Conservation (phyloP, 148 eudicot species). For the Arctostaphylos glauca region DNA sequence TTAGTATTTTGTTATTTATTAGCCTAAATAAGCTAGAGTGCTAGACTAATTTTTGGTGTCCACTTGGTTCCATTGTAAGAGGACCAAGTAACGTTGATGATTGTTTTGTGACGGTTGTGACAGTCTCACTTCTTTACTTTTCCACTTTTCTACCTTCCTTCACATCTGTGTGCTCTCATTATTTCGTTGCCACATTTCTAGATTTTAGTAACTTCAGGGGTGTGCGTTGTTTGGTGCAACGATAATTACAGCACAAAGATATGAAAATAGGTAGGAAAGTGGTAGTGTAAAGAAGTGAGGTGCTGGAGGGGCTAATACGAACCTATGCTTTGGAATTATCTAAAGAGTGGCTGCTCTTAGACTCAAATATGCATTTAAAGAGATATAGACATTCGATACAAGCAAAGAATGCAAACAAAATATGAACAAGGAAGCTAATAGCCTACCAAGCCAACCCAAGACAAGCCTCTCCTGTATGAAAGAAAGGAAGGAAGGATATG, state of each 20-base stretch:
- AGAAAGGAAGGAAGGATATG: not conserved
- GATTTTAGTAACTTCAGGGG: not conserved
- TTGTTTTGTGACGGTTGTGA: not conserved
- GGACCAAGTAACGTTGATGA: not conserved
- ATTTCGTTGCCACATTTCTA: not conserved
- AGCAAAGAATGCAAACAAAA: not conserved
- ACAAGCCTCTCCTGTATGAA: not conserved
- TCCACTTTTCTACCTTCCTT: not conserved
- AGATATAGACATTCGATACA: not conserved
- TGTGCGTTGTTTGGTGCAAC: not conserved
- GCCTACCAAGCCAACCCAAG: not conserved
- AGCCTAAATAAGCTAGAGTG: not conserved
- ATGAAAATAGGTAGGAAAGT: no score
- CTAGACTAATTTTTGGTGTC: not conserved
- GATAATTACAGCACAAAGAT: not conserved
- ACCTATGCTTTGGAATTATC: no score
- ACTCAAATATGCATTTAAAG: not conserved
- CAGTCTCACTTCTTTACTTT: not conserved
- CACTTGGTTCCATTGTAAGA: not conserved
- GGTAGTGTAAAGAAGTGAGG: no score
- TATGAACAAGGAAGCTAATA: not conserved
- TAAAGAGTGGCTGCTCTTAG: no score
- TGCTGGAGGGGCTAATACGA: no score
- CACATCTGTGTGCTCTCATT: not conserved
- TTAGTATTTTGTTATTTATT: not conserved